phyloP scores from a whole-genome alignment of 805 yeast genomes.

The Vanderwaltozyma yarrowii region DNA sequence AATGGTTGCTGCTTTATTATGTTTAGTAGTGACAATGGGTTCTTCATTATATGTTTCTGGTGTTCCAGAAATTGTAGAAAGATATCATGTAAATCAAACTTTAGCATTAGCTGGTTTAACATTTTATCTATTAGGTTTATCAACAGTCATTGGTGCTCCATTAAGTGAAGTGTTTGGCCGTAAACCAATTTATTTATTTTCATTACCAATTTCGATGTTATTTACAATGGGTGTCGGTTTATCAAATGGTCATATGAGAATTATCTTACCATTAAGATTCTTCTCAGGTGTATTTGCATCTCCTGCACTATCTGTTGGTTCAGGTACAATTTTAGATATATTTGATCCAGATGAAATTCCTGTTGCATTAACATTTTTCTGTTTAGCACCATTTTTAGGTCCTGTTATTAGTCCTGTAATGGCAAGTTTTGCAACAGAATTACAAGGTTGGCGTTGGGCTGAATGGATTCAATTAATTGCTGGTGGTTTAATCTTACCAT shows the following conservation, averaged over 20 bases:
- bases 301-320: conserved; percentile 76
- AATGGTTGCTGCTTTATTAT: conserved; percentile 50
- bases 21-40: conserved; percentile 65
- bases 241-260: conserved; percentile 44
- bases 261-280: conserved; percentile 58
- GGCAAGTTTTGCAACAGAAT: conserved; percentile 57
- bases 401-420: conserved; percentile 70
- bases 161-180: conserved; percentile 62
- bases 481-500: conserved; percentile 43
- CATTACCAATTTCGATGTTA: conserved; percentile 58
- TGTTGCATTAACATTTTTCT: conserved; percentile 67
- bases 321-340: conserved; percentile 73
- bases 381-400: conserved; percentile 71
- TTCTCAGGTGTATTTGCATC: conserved; percentile 69
- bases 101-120: conserved; percentile 60
- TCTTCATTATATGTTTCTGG: conserved; percentile 65
- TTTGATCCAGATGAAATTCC: conserved; percentile 61
- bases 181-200: conserved; percentile 45
- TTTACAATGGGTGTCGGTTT: conserved; percentile 68
- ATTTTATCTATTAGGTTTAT: conserved; percentile 59
- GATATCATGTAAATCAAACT: conserved; percentile 47
- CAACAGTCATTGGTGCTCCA: conserved; percentile 66
- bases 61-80: conserved; percentile 39
- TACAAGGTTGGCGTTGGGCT: conserved; percentile 60
- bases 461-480: conserved; percentile 65